Conservation (phyloP, 2,329 filamentous ascomycete genomes). For the Ophiostoma montium region DNA sequence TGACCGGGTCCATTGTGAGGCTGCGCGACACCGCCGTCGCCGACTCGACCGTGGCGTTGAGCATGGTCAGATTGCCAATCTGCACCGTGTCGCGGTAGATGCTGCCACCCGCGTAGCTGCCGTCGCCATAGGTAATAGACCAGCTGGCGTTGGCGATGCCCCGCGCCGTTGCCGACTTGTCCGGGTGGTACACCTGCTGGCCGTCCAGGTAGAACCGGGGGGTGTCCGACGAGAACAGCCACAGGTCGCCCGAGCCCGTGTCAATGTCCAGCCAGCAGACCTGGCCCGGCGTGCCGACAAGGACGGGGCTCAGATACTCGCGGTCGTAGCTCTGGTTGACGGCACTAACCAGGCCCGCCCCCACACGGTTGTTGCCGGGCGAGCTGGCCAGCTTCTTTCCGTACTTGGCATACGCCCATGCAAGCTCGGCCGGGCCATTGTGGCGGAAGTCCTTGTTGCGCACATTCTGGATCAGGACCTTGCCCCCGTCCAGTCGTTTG, state of each 20-base stretch:
- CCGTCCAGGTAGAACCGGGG: slow-evolving; percentile 28
- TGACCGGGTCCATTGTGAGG: slow-evolving; percentile 27
- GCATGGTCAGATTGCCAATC: slow-evolving; percentile 30
- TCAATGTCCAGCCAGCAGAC: slow-evolving; percentile 55
- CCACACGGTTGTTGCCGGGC: slow-evolving; percentile 1
- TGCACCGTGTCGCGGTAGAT: slow-evolving; percentile 36
- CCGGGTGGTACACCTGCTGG: slow-evolving; percentile 31
- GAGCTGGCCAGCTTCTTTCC: slow-evolving; percentile 16
- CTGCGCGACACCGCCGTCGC: slow-evolving; percentile 26
- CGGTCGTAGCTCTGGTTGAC: slow-evolving; percentile 28
- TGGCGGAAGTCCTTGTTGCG: slow-evolving; percentile 22
- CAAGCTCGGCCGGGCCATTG: slow-evolving; percentile 21
- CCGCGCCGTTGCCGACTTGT: slow-evolving; percentile 29
- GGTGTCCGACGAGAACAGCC: slow-evolving; percentile 39
- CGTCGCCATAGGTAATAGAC: slow-evolving; percentile 34
- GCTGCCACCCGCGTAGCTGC: slow-evolving; percentile 29
- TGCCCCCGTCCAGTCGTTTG: background rate
- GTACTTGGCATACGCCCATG: slow-evolving; percentile 25
- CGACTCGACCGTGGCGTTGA: slow-evolving; percentile 34
- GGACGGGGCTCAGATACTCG: slow-evolving; percentile 48
- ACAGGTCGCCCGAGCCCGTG: slow-evolving; percentile 47
- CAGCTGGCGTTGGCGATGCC: slow-evolving; percentile 31
- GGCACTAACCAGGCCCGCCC: slow-evolving; percentile 16
- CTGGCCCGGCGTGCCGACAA: slow-evolving; percentile 42
- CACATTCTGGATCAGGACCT: slow-evolving; percentile 20